phyloP scores from a whole-genome alignment of 371 early-diverging fungal genomes.

The Sporodiniella umbellata region DNA sequence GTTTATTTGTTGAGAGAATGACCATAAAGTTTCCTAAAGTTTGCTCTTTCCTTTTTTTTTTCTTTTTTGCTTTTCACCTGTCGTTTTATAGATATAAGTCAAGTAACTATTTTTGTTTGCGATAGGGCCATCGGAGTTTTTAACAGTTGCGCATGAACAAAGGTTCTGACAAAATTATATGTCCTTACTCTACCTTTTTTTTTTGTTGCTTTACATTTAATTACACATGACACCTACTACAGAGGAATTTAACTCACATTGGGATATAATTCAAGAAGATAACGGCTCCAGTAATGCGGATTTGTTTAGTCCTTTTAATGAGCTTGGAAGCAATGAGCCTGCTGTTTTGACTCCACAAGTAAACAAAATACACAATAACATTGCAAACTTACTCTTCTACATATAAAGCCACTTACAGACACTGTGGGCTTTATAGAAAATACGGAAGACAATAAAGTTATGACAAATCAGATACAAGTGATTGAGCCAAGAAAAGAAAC shows the following conservation, averaged over 20 bases:
- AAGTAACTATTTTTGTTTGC: no score
- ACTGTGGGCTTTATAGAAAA: no score
- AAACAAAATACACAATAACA: background rate
- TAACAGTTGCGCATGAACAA: background rate
- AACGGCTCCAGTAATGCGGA: background rate
- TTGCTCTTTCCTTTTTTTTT: background rate
- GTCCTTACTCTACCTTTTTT: background rate
- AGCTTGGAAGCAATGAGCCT: constrained; percentile 6
- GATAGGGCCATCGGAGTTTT: no score
- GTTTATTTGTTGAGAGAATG: no score
- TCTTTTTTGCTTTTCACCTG: background rate
- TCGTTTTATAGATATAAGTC: no score
- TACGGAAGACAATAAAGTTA: no score
- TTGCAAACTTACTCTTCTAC: background rate
- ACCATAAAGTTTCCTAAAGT: no score
- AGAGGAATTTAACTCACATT: constrained; percentile 32
- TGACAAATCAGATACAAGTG: constrained; percentile 1
- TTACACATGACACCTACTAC: constrained; percentile 23
- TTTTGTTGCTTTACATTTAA: background rate
- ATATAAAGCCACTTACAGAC: background rate
- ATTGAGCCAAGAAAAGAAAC: constrained; percentile 84
- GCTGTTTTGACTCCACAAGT: constrained; percentile 10
- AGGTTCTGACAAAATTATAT: background rate
- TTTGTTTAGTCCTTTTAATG: constrained; percentile 12
- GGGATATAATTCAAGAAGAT: constrained; percentile 24